A percentile compares a stretch with the other conserved stretches of the same genome.
Conservation (phyloP, 2,329 filamentous ascomycete species). For the Aspergillus candidus region DNA sequence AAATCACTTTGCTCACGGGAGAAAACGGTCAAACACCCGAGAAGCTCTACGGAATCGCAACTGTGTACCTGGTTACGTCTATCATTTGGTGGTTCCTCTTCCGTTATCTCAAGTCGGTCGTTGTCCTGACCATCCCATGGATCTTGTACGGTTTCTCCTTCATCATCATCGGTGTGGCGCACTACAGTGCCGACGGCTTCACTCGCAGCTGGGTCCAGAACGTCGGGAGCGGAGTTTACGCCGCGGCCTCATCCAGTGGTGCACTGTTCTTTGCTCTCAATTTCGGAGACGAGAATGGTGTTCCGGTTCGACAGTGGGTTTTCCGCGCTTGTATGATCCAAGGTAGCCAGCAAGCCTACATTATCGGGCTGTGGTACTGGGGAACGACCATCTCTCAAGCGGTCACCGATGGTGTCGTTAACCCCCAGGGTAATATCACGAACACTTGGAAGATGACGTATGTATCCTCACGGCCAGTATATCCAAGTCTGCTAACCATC, state of each 20-base stretch:
- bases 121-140: constrained; percentile 56
- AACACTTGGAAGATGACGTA: constrained; percentile 43
- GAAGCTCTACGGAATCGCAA: constrained; percentile 56
- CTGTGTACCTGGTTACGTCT: constrained; percentile 54
- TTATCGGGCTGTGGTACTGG: constrained; percentile 63
- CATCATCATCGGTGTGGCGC: constrained; percentile 57
- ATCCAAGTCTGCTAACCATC: constrained; percentile 14
- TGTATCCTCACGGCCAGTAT: constrained; percentile 7
- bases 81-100: constrained; percentile 59
- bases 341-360: constrained; percentile 61
- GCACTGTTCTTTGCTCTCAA: constrained; percentile 62
- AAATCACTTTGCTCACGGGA: constrained; percentile 61
- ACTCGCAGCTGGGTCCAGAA: constrained; percentile 53
- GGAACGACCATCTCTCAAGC: constrained; percentile 49
- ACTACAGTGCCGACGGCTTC: constrained; percentile 41
- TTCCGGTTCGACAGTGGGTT: constrained; percentile 60
- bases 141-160: constrained; percentile 59
- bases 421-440: constrained; percentile 31
- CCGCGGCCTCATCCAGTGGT: constrained; percentile 56
- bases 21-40: constrained; percentile 54
- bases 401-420: constrained; percentile 37
- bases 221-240: constrained; percentile 56
- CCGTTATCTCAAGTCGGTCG: constrained; percentile 52
- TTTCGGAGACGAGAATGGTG: constrained; percentile 59
- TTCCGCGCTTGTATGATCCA: constrained; percentile 61